phyloP scores from a whole-genome alignment of 306 rosid genomes.

The Leucaena leucocephala region DNA sequence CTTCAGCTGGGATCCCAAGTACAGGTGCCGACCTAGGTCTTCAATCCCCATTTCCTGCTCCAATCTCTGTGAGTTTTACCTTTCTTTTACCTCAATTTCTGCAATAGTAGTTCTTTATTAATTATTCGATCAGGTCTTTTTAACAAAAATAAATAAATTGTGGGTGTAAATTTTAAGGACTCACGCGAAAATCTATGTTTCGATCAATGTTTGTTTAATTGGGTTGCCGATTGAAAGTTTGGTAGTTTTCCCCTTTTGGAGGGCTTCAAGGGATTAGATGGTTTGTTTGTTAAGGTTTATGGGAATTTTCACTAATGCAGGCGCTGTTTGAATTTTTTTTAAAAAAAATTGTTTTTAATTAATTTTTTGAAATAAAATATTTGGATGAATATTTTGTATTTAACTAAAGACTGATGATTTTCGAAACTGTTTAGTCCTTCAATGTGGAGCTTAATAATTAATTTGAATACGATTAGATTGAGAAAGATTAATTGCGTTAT shows the following conservation, averaged over 20 bases:
- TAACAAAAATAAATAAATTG: background rate
- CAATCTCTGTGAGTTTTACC: constrained; percentile 59
- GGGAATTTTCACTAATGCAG: constrained; percentile 1
- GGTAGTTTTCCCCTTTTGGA: constrained; percentile 12
- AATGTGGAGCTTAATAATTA: too few relatives aligned
- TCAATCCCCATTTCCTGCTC: constrained; percentile 52
- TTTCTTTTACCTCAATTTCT: constrained; percentile 1
- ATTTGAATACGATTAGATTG: too few relatives aligned
- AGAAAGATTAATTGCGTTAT: too few relatives aligned
- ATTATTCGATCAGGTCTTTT: background rate
- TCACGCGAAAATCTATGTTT: constrained; percentile 15
- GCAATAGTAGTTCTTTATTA: background rate
- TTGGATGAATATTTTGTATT: background rate
- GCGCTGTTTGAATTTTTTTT: too few relatives aligned
- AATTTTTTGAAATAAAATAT: too few relatives aligned
- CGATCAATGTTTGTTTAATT: constrained; percentile 34
- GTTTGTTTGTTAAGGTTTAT: constrained; percentile 13
- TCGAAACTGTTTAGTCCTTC: too few relatives aligned
- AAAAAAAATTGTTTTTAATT: too few relatives aligned
- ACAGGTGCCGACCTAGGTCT: constrained; percentile 92
- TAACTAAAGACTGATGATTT: background rate
- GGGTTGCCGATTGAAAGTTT: constrained; percentile 29
- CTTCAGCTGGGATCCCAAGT: constrained; percentile 50
- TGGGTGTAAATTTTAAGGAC: constrained; percentile 10
- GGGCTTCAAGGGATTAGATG: constrained; percentile 7